Conservation (phyloP, 208 protist species). For the Wallacemonas sp. region DNA sequence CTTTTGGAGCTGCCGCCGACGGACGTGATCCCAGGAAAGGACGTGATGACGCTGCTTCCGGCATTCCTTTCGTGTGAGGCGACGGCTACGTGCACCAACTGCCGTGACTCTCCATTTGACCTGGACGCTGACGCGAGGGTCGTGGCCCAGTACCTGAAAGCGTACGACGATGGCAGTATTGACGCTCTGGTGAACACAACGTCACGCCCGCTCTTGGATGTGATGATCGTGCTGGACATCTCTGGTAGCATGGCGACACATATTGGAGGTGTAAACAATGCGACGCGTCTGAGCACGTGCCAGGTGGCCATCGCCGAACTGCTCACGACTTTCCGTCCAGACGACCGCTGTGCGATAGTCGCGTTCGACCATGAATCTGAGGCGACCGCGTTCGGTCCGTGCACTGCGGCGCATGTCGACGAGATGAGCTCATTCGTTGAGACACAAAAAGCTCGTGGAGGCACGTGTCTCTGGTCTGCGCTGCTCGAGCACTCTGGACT, state of each 20-base stretch:
- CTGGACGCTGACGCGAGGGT: background rate
- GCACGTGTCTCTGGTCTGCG: background rate
- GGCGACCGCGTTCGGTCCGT: background rate
- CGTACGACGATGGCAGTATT: constrained; percentile 3
- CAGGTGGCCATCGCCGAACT: too few species aligned
- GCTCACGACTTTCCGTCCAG: background rate
- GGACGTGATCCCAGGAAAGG: too few species aligned
- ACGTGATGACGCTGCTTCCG: too few species aligned
- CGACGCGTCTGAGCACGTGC: too few species aligned
- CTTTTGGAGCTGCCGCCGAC: too few species aligned
- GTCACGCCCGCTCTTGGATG: too few species aligned
- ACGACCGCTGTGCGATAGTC: background rate
- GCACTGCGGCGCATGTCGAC: background rate
- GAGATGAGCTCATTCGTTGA: background rate
- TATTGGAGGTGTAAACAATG: background rate
- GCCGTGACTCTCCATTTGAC: too few species aligned
- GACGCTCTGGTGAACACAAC: background rate
- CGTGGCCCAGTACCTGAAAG: constrained; percentile 14
- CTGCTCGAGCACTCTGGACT: background rate
- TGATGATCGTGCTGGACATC: background rate
- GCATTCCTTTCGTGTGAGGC: too few species aligned
- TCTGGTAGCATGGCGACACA: background rate
- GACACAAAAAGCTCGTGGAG: background rate
- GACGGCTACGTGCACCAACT: too few species aligned
- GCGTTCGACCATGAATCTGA: background rate